Evolutionary conservation across 108 stramenopile species (phyloP).

Genomic region (Skeletonema grethae): DNA sequence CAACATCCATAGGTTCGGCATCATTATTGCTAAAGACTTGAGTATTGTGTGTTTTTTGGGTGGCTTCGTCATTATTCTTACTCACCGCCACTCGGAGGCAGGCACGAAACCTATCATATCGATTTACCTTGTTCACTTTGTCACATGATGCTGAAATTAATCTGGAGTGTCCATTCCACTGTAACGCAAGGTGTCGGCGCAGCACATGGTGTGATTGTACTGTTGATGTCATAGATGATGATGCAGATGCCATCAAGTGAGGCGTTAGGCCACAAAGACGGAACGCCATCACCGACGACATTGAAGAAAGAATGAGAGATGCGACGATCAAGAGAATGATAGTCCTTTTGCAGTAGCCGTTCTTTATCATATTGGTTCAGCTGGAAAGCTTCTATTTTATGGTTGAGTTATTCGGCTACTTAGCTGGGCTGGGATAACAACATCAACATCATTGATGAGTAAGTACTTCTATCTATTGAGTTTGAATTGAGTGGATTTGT

Average conservation of each 20-base stretch:
- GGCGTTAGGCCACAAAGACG: not conserved
- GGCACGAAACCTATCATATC: constrained; percentile 20
- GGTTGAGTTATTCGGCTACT: no score
- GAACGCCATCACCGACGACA: not conserved
- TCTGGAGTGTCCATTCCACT: not conserved
- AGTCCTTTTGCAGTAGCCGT: not conserved
- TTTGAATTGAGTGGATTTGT: no score
- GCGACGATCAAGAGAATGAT: not conserved
- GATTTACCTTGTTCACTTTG: constrained; percentile 11
- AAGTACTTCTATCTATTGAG: no score
- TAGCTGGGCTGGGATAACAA: no score
- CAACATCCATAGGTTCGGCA: constrained; percentile 18
- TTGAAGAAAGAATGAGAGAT: not conserved
- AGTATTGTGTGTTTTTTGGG: not conserved
- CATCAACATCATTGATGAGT: no score
- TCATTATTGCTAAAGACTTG: not conserved
- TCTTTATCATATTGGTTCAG: not conserved
- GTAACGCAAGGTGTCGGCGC: not conserved
- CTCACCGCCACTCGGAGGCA: not conserved
- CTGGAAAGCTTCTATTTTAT: no score
- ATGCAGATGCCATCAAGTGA: constrained; percentile 1
- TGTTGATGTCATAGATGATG: not conserved
- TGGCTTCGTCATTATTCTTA: not conserved
- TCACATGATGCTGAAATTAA: not conserved
- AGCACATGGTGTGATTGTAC: not conserved